Evolutionary conservation across 2,329 filamentous ascomycete genomes (phyloP), one percentile per base, ranked within the genome.

Genomic region (Fusarium lateritium): DNA sequence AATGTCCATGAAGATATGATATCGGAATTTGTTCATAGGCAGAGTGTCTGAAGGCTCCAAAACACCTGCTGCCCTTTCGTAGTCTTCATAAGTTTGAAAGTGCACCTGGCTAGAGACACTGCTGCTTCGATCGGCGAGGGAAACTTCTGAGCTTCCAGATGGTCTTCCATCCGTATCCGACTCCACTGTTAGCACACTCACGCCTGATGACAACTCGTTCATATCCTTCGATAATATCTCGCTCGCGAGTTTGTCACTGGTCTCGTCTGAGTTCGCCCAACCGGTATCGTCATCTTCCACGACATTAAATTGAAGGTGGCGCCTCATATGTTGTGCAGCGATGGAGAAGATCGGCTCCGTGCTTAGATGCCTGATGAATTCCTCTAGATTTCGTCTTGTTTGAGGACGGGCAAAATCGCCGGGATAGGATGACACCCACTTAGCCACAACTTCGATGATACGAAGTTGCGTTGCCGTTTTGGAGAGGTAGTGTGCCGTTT

Each of bases 381-480:
- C 89, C 50, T 91, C 88, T 39, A 98, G 83, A 33, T 88, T 89
- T 68, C 87, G 88, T 69, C 90, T 89, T 3, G 94, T 97, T 22
- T 86, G 86, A 3, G 91, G 87, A 65, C 92, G 90, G 2, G 94
- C 94, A 83, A 98, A 97, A 79, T 99, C 96, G 17, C 94, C 95
- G 0, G 96, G 94, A 78, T 98, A 98, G 43, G 91, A 84, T 17
- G 91, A 90, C 2, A 97, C 91, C 96, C 96, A 99, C 77, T 93
- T 92, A 7, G 94, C 93, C 61, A 98, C 83, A 8, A 96, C 89
- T 70, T 92, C 91, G 39, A 97, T 90, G 65, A 95, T 92, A 52
- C 94, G 89, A 56, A 97, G 85, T 77, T 98, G 95, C 7, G 91
- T 89, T 9, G 92, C 90, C 40, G 92, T 94, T 72, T 91, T 93